Conservation (phyloP, 495 filamentous ascomycete species). For the Annulohypoxylon nitens region DNA sequence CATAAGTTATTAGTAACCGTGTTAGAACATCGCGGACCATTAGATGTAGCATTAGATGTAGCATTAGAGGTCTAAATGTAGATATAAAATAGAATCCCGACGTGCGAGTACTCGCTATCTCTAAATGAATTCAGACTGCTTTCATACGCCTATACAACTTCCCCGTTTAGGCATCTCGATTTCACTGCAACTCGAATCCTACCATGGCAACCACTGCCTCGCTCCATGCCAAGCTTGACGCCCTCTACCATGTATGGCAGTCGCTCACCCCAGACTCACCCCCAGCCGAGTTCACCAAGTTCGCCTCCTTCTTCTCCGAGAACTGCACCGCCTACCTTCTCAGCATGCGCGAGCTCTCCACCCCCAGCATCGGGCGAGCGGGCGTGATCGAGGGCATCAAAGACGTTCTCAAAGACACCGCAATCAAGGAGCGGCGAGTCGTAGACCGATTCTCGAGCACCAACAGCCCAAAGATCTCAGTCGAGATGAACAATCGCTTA, state of each 20-base stretch:
- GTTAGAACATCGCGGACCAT: background rate
- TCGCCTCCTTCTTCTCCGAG: slow-evolving; percentile 36
- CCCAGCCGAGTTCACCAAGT: slow-evolving; percentile 22
- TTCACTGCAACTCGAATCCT: background rate
- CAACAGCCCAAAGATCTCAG: slow-evolving; percentile 16
- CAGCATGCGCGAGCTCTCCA: slow-evolving; percentile 39
- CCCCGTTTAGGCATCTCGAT: no score
- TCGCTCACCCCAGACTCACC: slow-evolving; percentile 29
- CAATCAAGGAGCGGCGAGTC: slow-evolving; percentile 26
- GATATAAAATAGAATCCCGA: background rate
- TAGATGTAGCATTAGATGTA: slow-evolving; percentile 4
- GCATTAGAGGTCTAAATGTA: background rate
- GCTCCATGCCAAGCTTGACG: slow-evolving; percentile 28
- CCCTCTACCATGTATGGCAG: slow-evolving; percentile 32
- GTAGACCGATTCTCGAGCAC: slow-evolving; percentile 20
- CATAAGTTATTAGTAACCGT: background rate
- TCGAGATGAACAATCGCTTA: slow-evolving; percentile 30
- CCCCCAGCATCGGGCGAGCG: slow-evolving; percentile 24
- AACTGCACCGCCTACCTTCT: slow-evolving; percentile 36
- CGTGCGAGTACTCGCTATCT: background rate
- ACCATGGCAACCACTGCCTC: slow-evolving; percentile 14
- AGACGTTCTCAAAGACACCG: background rate
- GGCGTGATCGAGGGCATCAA: slow-evolving; percentile 23
- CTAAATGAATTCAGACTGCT: background rate
- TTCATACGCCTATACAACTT: no score